Base-by-base conservation (phyloP, 176 grass and related monocot genomes). In the Carex pumila region DNA sequence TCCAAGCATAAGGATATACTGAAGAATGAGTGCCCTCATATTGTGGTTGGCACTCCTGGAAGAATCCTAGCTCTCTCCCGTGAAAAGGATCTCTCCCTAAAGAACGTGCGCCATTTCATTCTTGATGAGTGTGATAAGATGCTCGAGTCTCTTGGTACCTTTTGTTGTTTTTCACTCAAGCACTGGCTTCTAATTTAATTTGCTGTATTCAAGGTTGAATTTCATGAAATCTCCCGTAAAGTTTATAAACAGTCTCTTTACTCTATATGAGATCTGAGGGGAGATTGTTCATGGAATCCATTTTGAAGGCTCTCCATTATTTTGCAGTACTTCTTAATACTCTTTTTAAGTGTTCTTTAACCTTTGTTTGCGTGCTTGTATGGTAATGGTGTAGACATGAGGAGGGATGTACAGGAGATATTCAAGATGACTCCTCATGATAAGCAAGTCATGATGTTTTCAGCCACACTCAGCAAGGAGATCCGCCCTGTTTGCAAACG, bases 381-480 rank as follows among this genome's bases (percentile, higher is more conserved):
- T 83, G 53, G 41, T 68, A 53, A 83, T 83, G 81, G 81, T 47
- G 80, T 88, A 99, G 93, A 96, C 56, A 99, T 99, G 97, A 79
- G 97, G 52, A 99, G 90, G 45, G 97, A 99, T 71, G 97, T 99
- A 11, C 97, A 99, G 84, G 97, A 99, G 86, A 99, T 99, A 29
- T 99, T 99, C 77, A 99, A 99, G 88, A 94, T 96, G 97, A 99
- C 97, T 63, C 97, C 97, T 68, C 97, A 96, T 84, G 97, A 99
- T 75, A 99, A 99, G 84, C 93, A 99, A 71, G 97, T 99, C 32
- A 99, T 99, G 97, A 99, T 99, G 97, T 96, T 99, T 87, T 99
- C 97, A 65, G 97, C 97, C 55, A 99, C 97, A 59, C 91, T 99
- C 47, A 96, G 97, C 93, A 96, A 96, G 88, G 93, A 96, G 88